A percentile compares a stretch with the other conserved stretches of the same genome.
These are phyloP conservation scores for Beta macrorhiza DNA, from an alignment of 179 eudicot species.

Conservation along the genomic window DNA sequence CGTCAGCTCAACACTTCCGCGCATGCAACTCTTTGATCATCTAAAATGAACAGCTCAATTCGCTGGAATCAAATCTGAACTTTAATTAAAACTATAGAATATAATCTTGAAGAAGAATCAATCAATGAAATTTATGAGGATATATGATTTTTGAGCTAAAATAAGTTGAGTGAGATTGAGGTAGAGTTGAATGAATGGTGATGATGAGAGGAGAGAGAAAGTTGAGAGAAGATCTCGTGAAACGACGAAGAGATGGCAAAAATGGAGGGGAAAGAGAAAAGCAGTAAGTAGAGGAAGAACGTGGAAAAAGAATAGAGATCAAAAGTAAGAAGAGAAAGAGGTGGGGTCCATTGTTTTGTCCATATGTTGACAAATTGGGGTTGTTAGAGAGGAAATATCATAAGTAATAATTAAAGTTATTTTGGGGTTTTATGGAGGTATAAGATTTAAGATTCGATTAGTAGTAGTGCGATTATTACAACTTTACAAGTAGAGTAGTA, in stretches of 20 bases:
- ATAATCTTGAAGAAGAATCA: background rate
- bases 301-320: slow-evolving; percentile 9
- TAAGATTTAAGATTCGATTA: too few species aligned
- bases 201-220: background rate
- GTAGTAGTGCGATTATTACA: too few species aligned
- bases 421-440: background rate
- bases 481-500: too few species aligned
- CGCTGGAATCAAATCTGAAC: background rate
- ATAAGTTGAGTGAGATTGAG: background rate
- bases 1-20: background rate
- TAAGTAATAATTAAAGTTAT: background rate
- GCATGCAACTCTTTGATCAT: background rate
- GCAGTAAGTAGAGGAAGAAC: background rate
- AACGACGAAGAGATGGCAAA: background rate
- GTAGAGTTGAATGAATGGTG: background rate
- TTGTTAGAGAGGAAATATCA: background rate
- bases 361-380: background rate
- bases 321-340: background rate
- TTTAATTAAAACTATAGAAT: background rate
- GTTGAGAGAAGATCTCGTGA: background rate
- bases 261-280: background rate
- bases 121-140: background rate
- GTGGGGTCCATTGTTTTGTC: background rate
- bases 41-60: too few species aligned
- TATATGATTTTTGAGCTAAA: background rate